Conservation (phyloP, 495 filamentous ascomycete species). For the Penicillium argentinense region DNA sequence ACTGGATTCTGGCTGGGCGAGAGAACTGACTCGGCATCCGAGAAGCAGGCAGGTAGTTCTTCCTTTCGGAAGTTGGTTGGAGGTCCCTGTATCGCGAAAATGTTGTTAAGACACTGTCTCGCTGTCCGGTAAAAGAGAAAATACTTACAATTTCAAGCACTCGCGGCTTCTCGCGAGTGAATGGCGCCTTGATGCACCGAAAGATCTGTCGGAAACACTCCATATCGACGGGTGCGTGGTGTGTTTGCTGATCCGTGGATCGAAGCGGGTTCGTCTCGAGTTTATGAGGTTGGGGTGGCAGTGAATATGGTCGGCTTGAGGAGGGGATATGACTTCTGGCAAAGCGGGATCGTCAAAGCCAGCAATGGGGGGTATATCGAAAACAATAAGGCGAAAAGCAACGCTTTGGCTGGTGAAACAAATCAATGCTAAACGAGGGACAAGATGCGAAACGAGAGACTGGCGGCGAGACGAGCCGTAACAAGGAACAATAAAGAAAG, state of each 20-base stretch:
- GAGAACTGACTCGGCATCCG: slow-evolving; percentile 46
- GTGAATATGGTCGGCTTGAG: background rate
- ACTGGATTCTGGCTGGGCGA: slow-evolving; percentile 16
- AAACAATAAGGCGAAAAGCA: slow-evolving; percentile 8
- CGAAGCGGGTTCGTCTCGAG: background rate
- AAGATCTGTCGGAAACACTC: slow-evolving; percentile 43
- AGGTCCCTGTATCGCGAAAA: slow-evolving; percentile 30
- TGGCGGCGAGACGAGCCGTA: slow-evolving; percentile 18
- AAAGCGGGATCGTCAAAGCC: background rate
- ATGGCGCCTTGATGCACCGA: slow-evolving; percentile 38
- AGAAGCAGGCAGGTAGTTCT: slow-evolving; percentile 40
- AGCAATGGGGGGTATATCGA: background rate
- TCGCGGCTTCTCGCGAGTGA: slow-evolving; percentile 27
- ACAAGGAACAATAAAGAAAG: slow-evolving; percentile 24
- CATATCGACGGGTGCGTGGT: slow-evolving; percentile 20
- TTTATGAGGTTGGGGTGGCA: too few relatives aligned
- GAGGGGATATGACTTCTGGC: background rate
- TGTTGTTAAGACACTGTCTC: too few relatives aligned
- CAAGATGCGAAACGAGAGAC: slow-evolving; percentile 29
- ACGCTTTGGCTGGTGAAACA: slow-evolving; percentile 15
- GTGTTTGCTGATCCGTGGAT: background rate
- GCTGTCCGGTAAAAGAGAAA: too few relatives aligned
- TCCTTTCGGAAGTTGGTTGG: slow-evolving; percentile 50
- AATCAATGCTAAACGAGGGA: slow-evolving; percentile 25
- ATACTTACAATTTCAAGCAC: slow-evolving; percentile 42